Evolutionary conservation across 2,329 filamentous ascomycete species (phyloP), one percentile per base, ranked within the genome.

Genomic region (Colletotrichum sp.): DNA sequence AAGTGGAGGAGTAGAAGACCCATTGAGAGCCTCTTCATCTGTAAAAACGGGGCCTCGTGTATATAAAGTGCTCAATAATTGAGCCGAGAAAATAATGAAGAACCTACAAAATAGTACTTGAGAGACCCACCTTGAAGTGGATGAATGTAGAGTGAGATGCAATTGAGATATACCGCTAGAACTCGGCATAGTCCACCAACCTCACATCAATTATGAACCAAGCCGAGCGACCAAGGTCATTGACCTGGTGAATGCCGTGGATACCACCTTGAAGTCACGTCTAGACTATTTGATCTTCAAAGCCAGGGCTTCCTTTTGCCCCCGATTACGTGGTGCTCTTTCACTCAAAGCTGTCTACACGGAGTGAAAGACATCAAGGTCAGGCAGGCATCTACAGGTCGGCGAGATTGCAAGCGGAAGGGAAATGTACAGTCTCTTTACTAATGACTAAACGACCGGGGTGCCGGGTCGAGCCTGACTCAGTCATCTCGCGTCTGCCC

Each of bases 401-500:
- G n/a, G 44, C 44, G 44, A 52, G n/a, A 52, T 22, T 13, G 13
- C 6, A 52, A 52, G 44, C 44, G 44, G 44, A 22, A 52, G n/a
- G n/a, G 4, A 4, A 52, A 52, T 22, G 11, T 52, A 52, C 44
- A 22, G 44, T 52, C n/a, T 3, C 44, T 52, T 52, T 52, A 52
- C 44, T 52, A 52, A 52, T 52, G 44, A 52, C 44, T 52, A 52
- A 52, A 52, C 44, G 44, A 22, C 11, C 44, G n/a, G 44, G 44
- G 44, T 52, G n/a, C 16, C 55, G 8, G 55, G 55, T 61, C 28
- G 28, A 61, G 27, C 59, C 59, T 59, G 25, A 27, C 55, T 27
- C 55, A 59, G 55, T 12, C 12, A 15, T 36, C 44, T 66, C 44
- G 48, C 13, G 64, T 71, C 30, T 61, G 60, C 28, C 68, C 55